These are phyloP conservation scores for Rhodosporidiobolus odoratus DNA, from an alignment of 768 basidiomycete species.

Conservation along the genomic window DNA sequence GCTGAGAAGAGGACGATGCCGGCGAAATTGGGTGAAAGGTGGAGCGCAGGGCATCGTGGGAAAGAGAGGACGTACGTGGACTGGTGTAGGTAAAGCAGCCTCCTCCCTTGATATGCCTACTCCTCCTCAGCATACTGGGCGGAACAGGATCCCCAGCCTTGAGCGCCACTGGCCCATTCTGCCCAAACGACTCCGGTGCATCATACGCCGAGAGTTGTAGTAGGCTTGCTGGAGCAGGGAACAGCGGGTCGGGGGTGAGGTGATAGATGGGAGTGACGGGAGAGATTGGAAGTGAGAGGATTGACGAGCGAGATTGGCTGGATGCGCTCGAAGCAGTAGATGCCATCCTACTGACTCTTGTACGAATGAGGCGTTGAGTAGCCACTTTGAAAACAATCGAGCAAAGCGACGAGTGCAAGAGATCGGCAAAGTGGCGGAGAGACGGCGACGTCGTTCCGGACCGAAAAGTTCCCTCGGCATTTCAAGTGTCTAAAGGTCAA, in stretches of 20 bases:
- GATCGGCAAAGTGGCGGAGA: too few relatives aligned
- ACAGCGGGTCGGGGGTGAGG: conserved; percentile 33
- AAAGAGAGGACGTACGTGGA: conserved; percentile 15
- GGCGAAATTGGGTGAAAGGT: not conserved
- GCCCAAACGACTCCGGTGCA: conserved; percentile 14
- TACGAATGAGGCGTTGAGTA: too few relatives aligned
- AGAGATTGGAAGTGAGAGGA: conserved; percentile 32
- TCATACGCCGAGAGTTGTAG: conserved; percentile 25
- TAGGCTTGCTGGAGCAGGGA: conserved; percentile 18
- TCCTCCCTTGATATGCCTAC: conserved; percentile 23
- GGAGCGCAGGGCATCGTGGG: not conserved
- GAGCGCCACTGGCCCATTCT: conserved; percentile 24
- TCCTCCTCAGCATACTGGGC: conserved; percentile 36
- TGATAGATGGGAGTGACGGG: conserved; percentile 30
- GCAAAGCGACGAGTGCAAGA: too few relatives aligned
- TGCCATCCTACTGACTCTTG: too few relatives aligned
- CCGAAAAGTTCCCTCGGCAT: too few relatives aligned
- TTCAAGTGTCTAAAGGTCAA: too few relatives aligned
- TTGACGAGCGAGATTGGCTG: too few relatives aligned
- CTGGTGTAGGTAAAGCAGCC: conserved; percentile 31
- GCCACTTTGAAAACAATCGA: too few relatives aligned
- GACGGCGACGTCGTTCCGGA: too few relatives aligned
- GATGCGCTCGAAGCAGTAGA: too few relatives aligned
- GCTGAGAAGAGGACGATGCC: not conserved
- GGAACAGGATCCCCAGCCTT: conserved; percentile 28